Evolutionary conservation across 164 flowering plant genomes (phyloP).

Genomic region (Berberis thunbergii): DNA sequence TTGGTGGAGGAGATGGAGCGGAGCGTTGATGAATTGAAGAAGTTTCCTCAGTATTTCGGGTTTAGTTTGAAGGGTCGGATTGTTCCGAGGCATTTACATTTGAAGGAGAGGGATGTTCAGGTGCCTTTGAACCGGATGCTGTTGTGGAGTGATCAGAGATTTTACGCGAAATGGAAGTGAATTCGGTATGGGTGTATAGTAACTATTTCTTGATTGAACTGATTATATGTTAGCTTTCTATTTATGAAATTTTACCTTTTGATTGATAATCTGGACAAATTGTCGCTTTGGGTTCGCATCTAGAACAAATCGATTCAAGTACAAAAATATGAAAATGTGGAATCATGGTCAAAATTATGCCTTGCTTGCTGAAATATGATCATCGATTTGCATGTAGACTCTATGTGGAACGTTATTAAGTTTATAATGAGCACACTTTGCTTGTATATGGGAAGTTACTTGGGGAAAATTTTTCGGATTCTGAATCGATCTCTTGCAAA

Average conservation of each 20-base stretch:
- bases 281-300: too few relatives aligned
- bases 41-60: constrained; percentile 62
- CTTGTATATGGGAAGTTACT: too few relatives aligned
- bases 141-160: constrained; percentile 52
- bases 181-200: not conserved
- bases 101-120: constrained; percentile 41
- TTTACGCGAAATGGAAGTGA: constrained; percentile 58
- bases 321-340: too few relatives aligned
- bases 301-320: too few relatives aligned
- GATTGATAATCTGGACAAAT: too few relatives aligned
- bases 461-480: too few relatives aligned
- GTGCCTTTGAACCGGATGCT: constrained; percentile 49
- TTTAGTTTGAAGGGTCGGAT: constrained; percentile 52
- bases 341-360: too few relatives aligned
- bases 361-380: too few relatives aligned
- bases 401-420: too few relatives aligned
- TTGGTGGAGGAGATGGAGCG: constrained; percentile 49
- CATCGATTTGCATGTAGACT: too few relatives aligned
- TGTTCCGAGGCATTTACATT: constrained; percentile 59
- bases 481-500: too few relatives aligned
- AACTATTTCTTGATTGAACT: not conserved
- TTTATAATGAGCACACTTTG: too few relatives aligned
- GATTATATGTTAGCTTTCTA: not conserved
- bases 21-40: constrained; percentile 45
- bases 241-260: not conserved